phyloP scores from a whole-genome alignment of 2,329 filamentous ascomycete species.

The Apiospora aurea region DNA sequence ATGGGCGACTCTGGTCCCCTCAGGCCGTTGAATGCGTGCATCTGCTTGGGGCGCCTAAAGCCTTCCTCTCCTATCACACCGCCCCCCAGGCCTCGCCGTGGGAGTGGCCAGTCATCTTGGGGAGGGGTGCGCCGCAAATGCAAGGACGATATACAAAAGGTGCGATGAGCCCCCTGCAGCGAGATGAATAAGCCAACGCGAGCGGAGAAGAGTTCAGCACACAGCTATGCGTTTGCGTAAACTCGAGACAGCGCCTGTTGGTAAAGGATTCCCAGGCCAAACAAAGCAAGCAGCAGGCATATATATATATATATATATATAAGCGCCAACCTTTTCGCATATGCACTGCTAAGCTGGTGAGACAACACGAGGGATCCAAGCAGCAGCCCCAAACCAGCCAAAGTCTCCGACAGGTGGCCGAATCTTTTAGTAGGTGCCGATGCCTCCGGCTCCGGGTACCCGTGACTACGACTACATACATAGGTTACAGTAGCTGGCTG shows the following conservation, averaged over 20 bases:
- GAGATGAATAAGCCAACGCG: not conserved
- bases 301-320: not conserved
- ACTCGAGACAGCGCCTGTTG: not conserved
- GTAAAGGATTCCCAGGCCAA: not conserved
- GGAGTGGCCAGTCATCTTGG: not conserved
- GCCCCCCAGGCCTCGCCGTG: not conserved
- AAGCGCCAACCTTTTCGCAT: not conserved
- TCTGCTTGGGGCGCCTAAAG: not conserved
- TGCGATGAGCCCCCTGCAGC: not conserved
- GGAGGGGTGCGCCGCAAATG: conserved; percentile 5
- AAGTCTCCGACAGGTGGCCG: not conserved
- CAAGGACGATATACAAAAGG: not conserved
- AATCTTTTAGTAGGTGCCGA: not conserved
- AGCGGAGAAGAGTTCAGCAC: not conserved
- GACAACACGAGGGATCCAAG: not conserved
- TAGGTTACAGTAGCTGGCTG: not conserved
- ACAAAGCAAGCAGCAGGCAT: not conserved
- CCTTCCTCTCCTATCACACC: not conserved
- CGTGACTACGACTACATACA: not conserved
- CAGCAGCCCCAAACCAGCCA: not conserved
- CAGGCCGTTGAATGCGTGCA: not conserved
- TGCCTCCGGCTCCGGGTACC: conserved; percentile 8
- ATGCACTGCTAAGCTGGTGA: not conserved
- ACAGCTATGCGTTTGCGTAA: not conserved
- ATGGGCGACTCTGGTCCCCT: not conserved